Evolutionary conservation across 1,139 yeast genomes (phyloP), one percentile per base, ranked within the genome.

Genomic region (Kluyveromyces marxianus): DNA sequence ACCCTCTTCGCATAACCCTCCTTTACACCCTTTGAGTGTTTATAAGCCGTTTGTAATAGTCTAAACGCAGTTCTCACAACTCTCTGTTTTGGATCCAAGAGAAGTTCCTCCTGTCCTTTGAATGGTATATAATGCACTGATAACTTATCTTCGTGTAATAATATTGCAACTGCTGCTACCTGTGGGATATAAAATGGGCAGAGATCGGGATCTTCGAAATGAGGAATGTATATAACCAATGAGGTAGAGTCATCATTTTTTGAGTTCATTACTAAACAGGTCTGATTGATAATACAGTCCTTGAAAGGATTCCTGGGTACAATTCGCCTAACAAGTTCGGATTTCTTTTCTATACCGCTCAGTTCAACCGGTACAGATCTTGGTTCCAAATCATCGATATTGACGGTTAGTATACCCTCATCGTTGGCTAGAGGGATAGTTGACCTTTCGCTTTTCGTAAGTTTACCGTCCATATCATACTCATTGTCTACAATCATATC

Each of bases 171-270:
- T 0, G 85, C 89, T 48, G 76, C 70, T 1, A 83, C 95, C 7
- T 82, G 81, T 1, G 97, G 97, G 29, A 90, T 74, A 63, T 92
- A 92, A 59, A 81, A 92, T 1, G 98, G 98, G 39, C 80, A 80
- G 34, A 81, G 83, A 1, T 76, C 83, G n/a, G 70, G 68, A 2
- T 61, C 53, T 4, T 69, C 61, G 27, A 86, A 74, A 60, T 89
- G 96, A 0, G 97, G 95, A 1, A 82, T 70, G 62, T 88, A 89
- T 0, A 83, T 76, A 24, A 88, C 78, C 37, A 87, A 65, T 1
- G 79, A 70, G 1, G 79, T 67, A 37, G 72, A 69, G 0, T 61
- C 52, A 26, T 51, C 50, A 26, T 58, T 60, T 8, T 55, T 53
- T 14, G 67, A 50, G 25, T 63, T 65, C 51, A 75, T 60, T 2